Conservation (phyloP, 805 yeast genomes). For the Komagataella phaffii region DNA sequence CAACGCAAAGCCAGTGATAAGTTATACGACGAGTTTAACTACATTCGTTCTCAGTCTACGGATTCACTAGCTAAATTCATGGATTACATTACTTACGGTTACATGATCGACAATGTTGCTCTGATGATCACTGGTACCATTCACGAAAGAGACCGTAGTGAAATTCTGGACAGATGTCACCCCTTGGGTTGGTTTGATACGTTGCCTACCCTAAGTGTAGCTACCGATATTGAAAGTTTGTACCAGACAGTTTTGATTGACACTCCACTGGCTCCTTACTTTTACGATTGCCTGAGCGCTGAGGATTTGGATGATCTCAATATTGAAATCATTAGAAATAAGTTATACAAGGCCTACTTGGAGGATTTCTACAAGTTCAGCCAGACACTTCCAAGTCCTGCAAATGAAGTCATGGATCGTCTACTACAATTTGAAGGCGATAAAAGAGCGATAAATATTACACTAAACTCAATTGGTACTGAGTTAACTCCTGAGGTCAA, state of each 20-base stretch:
- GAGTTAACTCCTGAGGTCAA: slow-evolving; percentile 69
- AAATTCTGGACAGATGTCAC: slow-evolving; percentile 81
- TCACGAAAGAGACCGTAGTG: slow-evolving; percentile 85
- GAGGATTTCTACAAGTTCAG: slow-evolving; percentile 69
- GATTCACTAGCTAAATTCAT: slow-evolving; percentile 71
- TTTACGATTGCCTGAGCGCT: slow-evolving; percentile 75
- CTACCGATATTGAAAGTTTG: slow-evolving; percentile 88
- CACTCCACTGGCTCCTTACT: slow-evolving; percentile 95
- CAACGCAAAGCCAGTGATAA: slow-evolving; percentile 67
- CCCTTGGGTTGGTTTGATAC: slow-evolving; percentile 99
- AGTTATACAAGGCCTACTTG: slow-evolving; percentile 81
- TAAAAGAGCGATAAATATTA: slow-evolving; percentile 83
- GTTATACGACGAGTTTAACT: slow-evolving; percentile 73
- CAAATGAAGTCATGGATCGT: slow-evolving; percentile 66
- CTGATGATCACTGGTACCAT: slow-evolving; percentile 94
- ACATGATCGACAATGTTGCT: slow-evolving; percentile 96
- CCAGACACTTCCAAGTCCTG: slow-evolving; percentile 53
- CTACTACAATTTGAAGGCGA: slow-evolving; percentile 88
- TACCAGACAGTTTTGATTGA: slow-evolving; percentile 88
- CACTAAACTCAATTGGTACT: slow-evolving; percentile 78
- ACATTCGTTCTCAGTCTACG: slow-evolving; percentile 71
- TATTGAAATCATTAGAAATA: slow-evolving; percentile 89
- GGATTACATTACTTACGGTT: slow-evolving; percentile 90
- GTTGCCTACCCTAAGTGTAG: slow-evolving; percentile 85
- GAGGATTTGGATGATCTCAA: slow-evolving; percentile 91